Evolutionary conservation across 495 filamentous ascomycete species (phyloP).

Genomic region (Zalerion maritima): DNA sequence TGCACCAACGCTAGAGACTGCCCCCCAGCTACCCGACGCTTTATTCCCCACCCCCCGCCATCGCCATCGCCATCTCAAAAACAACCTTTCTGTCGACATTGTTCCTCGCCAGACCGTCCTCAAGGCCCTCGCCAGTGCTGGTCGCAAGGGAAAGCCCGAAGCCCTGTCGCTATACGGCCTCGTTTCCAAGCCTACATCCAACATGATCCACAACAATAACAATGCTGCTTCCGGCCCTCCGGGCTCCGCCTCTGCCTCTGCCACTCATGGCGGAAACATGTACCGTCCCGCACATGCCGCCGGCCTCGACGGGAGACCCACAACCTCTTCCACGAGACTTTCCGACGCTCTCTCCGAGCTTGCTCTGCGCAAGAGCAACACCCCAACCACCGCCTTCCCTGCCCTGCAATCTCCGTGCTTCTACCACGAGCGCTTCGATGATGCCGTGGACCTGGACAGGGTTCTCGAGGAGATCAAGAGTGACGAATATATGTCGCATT

Average conservation of each 20-base stretch:
- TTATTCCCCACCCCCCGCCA: slow-evolving; percentile 18
- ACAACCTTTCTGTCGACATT: slow-evolving; percentile 51
- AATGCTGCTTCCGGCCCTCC: not conserved
- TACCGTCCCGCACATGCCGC: slow-evolving; percentile 20
- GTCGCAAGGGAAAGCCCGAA: slow-evolving; percentile 43
- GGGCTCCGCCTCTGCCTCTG: slow-evolving; percentile 8
- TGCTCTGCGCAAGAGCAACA: slow-evolving; percentile 29
- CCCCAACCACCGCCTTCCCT: slow-evolving; percentile 48
- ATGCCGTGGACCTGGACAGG: slow-evolving; percentile 86
- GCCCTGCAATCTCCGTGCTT: slow-evolving; percentile 82
- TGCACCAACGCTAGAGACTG: slow-evolving; percentile 16
- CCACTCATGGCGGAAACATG: slow-evolving; percentile 16
- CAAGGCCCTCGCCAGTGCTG: slow-evolving; percentile 68
- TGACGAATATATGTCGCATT: slow-evolving; percentile 85
- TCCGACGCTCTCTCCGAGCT: slow-evolving; percentile 50
- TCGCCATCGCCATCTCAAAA: slow-evolving; percentile 40
- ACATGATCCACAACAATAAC: slow-evolving; percentile 1
- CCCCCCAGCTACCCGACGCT: slow-evolving; percentile 14
- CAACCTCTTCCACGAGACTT: slow-evolving; percentile 44
- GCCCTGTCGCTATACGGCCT: slow-evolving; percentile 40
- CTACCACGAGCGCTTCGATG: slow-evolving; percentile 92
- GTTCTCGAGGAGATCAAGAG: slow-evolving; percentile 88
- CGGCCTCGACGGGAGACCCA: slow-evolving; percentile 27
- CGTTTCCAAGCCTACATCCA: slow-evolving; percentile 24
- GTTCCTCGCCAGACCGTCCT: slow-evolving; percentile 76